Evolutionary conservation across 1,284 basidiomycete species (phyloP), one percentile per base, ranked within the genome.

Genomic region (Wallemia ichthyophaga): DNA sequence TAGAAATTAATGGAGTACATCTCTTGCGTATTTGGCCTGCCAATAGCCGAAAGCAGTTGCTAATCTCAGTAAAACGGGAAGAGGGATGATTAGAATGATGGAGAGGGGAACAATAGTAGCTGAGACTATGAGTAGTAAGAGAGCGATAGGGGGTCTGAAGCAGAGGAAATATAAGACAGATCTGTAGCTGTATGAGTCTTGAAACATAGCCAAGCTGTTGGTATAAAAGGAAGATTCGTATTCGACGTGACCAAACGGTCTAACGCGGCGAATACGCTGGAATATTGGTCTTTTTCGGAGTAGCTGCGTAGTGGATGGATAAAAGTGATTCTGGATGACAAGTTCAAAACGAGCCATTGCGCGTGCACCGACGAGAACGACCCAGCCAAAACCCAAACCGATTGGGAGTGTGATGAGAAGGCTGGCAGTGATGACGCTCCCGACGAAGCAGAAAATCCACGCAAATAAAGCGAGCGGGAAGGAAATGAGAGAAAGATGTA

Each of bases 41-140:
- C 37, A 48, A 21, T 48, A 48, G 37, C 37, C 37, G n/a, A 48
- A 48, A 11, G 37, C 37, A 5, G 37, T 48, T 21, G 37, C n/a
- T 21, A 48, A 48, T 48, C 37, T 48, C 3, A 48, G 37, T 60
- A 64, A 19, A 61, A 63, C n/a, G 61, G 58, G 26, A 54, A 61
- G n/a, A 61, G 61, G 11, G 32, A 59, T 24, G 54, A 61, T 58
- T 60, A 57, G 24, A 60, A 62, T 23, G 53, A 57, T 13, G 23
- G 58, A 21, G 23, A 25, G 21, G 33, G 25, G 53, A 37, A 58
- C 31, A 55, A 19, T 24, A 28, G 58, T 19, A 32, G 32, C 25
- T 53, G 59, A 32, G 61, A 60, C n/a, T 19, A 25, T 37, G 27
- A 57, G 27, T 21, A 48, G n/a, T 21, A 48, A 48, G 9, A 48